phyloP scores from a whole-genome alignment of 1,284 basidiomycete genomes.

The Leccinum glutinopallens region DNA sequence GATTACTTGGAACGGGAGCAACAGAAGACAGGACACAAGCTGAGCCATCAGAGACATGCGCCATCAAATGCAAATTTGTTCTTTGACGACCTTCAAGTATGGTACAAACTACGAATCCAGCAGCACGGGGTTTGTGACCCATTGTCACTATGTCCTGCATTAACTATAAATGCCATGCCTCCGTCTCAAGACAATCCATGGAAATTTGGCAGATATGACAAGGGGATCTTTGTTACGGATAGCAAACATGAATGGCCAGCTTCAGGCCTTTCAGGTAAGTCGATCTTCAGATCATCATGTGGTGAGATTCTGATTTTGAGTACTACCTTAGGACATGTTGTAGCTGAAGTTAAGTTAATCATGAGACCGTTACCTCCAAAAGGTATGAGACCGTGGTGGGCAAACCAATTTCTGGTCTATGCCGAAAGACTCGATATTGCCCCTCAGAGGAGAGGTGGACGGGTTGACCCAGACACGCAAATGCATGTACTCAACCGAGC shows the following conservation, averaged over 20 bases:
- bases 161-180: background rate
- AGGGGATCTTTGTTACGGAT: background rate
- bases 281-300: background rate
- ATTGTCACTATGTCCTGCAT: background rate
- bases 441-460: background rate
- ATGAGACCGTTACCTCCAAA: background rate
- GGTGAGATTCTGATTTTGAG: background rate
- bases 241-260: background rate
- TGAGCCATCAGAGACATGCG: background rate
- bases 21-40: background rate
- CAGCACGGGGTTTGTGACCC: background rate
- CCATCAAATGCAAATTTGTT: background rate
- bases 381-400: background rate
- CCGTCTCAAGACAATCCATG: background rate
- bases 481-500: background rate
- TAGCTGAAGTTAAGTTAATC: background rate
- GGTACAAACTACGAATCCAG: slow-evolving; percentile 1
- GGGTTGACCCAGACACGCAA: background rate
- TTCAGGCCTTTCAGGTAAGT: background rate
- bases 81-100: background rate
- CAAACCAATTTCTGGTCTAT: background rate
- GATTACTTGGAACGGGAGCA: slow-evolving; percentile 1
- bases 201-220: background rate
- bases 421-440: background rate
- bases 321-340: background rate